Evolutionary conservation across 164 flowering plant genomes (phyloP).

Genomic region (Vitis rupestris): DNA sequence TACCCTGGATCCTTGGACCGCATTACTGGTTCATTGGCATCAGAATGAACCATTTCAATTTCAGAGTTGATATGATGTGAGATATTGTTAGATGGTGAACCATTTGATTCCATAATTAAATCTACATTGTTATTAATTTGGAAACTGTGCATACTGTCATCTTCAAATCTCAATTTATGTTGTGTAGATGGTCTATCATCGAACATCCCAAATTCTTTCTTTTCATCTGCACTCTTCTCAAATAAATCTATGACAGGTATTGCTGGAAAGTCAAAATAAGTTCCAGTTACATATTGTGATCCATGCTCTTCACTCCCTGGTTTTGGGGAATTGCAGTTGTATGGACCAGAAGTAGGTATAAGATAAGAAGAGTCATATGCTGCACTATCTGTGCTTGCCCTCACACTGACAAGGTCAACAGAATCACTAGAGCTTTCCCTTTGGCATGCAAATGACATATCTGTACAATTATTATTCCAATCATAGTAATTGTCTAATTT

Average conservation of each 20-base stretch:
- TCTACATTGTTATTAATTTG: conserved; percentile 70
- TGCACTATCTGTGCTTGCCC: conserved; percentile 52
- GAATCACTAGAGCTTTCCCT: conserved; percentile 56
- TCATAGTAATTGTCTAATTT: conserved; percentile 24
- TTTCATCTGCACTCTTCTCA: conserved; percentile 34
- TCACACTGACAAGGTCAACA: conserved; percentile 50
- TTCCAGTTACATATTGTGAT: conserved; percentile 32
- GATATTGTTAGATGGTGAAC: conserved; percentile 25
- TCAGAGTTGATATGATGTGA: conserved; percentile 29
- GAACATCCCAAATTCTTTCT: conserved; percentile 18
- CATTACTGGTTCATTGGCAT: conserved; percentile 20
- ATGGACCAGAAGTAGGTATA: conserved; percentile 35
- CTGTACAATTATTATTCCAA: conserved; percentile 38
- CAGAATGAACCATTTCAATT: conserved; percentile 36
- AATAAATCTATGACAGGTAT: conserved; percentile 77
- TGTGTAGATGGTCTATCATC: conserved; percentile 32
- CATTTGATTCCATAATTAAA: conserved; percentile 58
- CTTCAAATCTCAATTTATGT: conserved; percentile 30
- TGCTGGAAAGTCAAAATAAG: conserved; percentile 66
- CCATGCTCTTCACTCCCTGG: conserved; percentile 28
- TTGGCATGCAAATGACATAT: conserved; percentile 31
- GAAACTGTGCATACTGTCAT: conserved; percentile 68
- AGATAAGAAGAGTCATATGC: conserved; percentile 45
- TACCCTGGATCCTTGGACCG: conserved; percentile 24
- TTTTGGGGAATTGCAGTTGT: conserved; percentile 28